Evolutionary conservation across 495 filamentous ascomycete genomes (phyloP).

Genomic region (Hyaloscypha variabilis): DNA sequence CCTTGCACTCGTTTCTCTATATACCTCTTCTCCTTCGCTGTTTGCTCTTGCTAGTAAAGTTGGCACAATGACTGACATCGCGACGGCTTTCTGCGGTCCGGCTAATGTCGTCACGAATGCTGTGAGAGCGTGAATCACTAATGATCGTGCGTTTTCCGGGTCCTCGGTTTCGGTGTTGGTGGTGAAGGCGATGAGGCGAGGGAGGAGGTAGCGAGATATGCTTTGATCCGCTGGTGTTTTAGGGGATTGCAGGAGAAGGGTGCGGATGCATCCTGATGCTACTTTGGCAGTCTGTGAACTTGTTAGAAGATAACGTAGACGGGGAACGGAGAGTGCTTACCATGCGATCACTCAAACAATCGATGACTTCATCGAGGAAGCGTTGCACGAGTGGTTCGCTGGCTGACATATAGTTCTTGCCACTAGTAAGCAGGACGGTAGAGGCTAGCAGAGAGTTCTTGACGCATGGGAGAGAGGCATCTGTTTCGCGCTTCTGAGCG

Average conservation of each 20-base stretch:
- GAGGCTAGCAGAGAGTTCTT: conserved; percentile 89
- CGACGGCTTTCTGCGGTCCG: conserved; percentile 53
- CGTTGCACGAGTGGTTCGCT: conserved; percentile 69
- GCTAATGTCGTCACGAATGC: conserved; percentile 63
- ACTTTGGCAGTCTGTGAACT: conserved; percentile 74
- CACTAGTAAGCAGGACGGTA: conserved; percentile 85
- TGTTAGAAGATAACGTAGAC: conserved; percentile 10
- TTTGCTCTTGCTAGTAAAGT: conserved; percentile 74
- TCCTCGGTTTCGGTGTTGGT: conserved; percentile 67
- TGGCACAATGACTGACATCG: conserved; percentile 75
- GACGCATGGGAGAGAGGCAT: conserved; percentile 81
- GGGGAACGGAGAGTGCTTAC: conserved; percentile 37
- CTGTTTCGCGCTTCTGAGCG: conserved; percentile 80
- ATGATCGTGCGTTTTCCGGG: conserved; percentile 68
- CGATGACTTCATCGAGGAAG: conserved; percentile 76
- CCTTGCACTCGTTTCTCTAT: conserved; percentile 71
- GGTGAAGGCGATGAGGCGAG: conserved; percentile 75
- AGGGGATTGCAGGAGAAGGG: conserved; percentile 67
- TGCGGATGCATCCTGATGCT: conserved; percentile 83
- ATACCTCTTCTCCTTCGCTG: conserved; percentile 50
- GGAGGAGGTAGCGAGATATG: conserved; percentile 73
- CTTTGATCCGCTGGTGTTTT: conserved; percentile 71
- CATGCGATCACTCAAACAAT: conserved; percentile 80
- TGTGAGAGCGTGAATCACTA: conserved; percentile 73
- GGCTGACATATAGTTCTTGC: conserved; percentile 69